Percentiles rank a stretch among this genome's conserved stretches.
These are phyloP conservation scores for Chaetomium strumarium DNA, from an alignment of 2,329 filamentous ascomycete genomes.

Conservation along the genomic window DNA sequence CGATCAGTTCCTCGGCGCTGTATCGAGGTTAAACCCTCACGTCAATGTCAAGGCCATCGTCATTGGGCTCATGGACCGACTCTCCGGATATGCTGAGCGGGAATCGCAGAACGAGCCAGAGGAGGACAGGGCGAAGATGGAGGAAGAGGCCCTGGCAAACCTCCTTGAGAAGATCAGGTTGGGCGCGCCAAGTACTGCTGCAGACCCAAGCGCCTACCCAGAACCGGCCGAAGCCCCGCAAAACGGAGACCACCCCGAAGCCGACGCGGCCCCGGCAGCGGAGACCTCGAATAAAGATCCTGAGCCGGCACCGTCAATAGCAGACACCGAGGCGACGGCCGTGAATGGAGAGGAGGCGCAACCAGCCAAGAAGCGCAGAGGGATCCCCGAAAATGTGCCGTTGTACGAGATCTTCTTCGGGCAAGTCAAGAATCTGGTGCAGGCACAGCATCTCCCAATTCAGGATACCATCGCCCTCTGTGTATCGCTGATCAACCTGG, in stretches of 20 bases:
- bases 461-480: constrained; percentile 91
- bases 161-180: constrained; percentile 75
- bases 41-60: constrained; percentile 98
- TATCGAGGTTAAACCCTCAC: constrained; percentile 86
- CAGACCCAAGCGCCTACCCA: constrained; percentile 27
- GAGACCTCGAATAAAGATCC: constrained; percentile 29
- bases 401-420: constrained; percentile 97
- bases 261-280: constrained; percentile 32
- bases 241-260: constrained; percentile 32
- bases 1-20: constrained; percentile 89
- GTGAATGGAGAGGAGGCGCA: constrained; percentile 40
- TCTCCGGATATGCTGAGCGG: constrained; percentile 90
- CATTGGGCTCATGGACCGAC: constrained; percentile 92
- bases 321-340: constrained; percentile 43
- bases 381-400: constrained; percentile 72
- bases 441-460: constrained; percentile 82
- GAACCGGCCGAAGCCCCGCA: constrained; percentile 22
- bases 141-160: constrained; percentile 75
- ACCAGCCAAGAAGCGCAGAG: constrained; percentile 34
- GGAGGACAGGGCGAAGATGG: constrained; percentile 67
- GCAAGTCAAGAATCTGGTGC: constrained; percentile 89
- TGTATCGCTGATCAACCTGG: constrained; percentile 89
- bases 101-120: constrained; percentile 68
- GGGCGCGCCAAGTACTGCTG: constrained; percentile 44
- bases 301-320: constrained; percentile 36